Evolutionary conservation across 139 green algal genomes (phyloP).

Genomic region (Picochlorum sp.): DNA sequence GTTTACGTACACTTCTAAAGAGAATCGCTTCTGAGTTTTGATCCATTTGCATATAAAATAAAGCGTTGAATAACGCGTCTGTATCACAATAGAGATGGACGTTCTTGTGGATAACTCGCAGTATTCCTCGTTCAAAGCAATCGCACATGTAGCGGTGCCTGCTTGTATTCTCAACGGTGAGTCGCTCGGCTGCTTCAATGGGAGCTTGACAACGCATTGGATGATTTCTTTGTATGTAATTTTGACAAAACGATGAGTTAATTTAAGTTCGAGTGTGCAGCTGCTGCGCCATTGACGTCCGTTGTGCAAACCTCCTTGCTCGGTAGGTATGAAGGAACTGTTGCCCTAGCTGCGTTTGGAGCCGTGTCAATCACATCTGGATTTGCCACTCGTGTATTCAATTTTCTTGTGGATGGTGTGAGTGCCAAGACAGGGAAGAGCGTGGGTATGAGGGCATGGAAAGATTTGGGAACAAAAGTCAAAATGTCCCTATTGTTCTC

Average conservation of each 20-base stretch:
- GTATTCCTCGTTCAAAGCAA: slow-evolving; percentile 2
- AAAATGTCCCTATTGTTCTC: slow-evolving; percentile 26
- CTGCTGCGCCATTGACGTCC: slow-evolving; percentile 30
- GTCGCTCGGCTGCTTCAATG: too few relatives aligned
- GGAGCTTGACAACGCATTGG: too few relatives aligned
- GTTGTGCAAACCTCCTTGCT: slow-evolving; percentile 47
- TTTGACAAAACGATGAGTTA: background rate
- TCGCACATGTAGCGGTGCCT: slow-evolving; percentile 8
- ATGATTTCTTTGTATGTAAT: too few relatives aligned
- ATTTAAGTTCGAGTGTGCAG: slow-evolving; percentile 6
- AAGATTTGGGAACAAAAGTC: slow-evolving; percentile 20
- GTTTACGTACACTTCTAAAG: too few relatives aligned
- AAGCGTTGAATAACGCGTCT: too few relatives aligned
- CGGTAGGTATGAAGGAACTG: slow-evolving; percentile 19
- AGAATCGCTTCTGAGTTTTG: too few relatives aligned
- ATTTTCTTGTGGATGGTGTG: slow-evolving; percentile 53
- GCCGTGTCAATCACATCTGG: slow-evolving; percentile 29
- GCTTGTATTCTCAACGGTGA: slow-evolving; percentile 18
- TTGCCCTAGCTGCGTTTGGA: slow-evolving; percentile 22
- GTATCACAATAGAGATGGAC: too few relatives aligned
- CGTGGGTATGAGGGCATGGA: slow-evolving; percentile 29
- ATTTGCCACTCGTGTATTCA: slow-evolving; percentile 36
- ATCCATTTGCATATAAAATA: too few relatives aligned
- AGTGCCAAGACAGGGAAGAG: slow-evolving; percentile 37
- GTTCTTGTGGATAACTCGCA: background rate